phyloP scores from a whole-genome alignment of 148 eudicot genomes.

The Silene latifolia region DNA sequence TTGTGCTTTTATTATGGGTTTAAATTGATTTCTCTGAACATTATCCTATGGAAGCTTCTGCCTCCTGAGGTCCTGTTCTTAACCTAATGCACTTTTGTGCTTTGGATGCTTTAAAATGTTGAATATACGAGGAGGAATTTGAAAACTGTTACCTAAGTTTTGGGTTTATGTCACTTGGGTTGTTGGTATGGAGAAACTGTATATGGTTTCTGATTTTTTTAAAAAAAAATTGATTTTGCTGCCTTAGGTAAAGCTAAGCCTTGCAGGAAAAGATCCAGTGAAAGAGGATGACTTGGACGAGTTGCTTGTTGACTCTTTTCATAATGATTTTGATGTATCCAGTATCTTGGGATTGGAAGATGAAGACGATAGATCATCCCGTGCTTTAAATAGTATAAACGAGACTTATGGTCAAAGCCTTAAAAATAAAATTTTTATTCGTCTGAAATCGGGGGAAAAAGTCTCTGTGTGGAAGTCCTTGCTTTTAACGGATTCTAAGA shows the following conservation, averaged over 20 bases:
- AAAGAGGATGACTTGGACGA: conserved; percentile 86
- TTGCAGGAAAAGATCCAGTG: conserved; percentile 71
- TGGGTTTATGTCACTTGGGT: not conserved
- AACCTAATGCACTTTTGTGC: too few relatives aligned
- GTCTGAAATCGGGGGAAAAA: conserved; percentile 59
- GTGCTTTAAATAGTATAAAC: conserved; percentile 21
- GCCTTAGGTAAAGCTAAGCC: conserved; percentile 67
- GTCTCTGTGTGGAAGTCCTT: conserved; percentile 76
- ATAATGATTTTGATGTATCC: conserved; percentile 70
- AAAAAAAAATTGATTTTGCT: too few relatives aligned
- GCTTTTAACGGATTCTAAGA: conserved; percentile 54
- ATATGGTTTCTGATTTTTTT: too few relatives aligned
- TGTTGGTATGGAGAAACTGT: not conserved
- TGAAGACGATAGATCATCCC: conserved; percentile 54
- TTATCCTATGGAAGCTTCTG: too few relatives aligned
- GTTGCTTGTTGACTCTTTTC: conserved; percentile 49
- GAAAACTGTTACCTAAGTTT: too few relatives aligned
- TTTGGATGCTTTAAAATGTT: not conserved
- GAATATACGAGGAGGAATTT: not conserved
- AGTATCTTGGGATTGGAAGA: conserved; percentile 94
- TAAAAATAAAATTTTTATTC: conserved; percentile 54
- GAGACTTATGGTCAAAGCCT: conserved; percentile 30
- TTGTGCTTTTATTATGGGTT: too few relatives aligned
- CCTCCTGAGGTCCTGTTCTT: too few relatives aligned
- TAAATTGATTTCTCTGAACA: too few relatives aligned